Evolutionary conservation across 2,329 filamentous ascomycete species (phyloP), one percentile per base, ranked within the genome.

Genomic region (Colletotrichum caudatum): DNA sequence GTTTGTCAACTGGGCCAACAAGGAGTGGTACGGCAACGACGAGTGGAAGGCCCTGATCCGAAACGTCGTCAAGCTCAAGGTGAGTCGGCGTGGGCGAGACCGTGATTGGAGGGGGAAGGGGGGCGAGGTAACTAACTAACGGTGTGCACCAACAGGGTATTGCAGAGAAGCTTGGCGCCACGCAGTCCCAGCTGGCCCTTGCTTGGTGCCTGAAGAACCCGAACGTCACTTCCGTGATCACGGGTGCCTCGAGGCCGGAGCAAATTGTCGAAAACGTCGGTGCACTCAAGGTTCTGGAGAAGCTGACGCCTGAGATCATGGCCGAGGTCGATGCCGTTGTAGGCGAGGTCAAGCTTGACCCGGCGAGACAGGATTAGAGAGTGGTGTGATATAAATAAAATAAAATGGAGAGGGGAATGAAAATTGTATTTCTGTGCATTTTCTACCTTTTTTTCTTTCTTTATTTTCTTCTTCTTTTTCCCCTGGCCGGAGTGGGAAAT

Each of bases 111-210:
- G 29, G 29, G 26, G 26, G 3, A 29, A 29, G 26, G 26, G 50
- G 41, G 56, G 46, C 62, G 63, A 39, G 20, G 46, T 20, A n/a
- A 29, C 41, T 72, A 54, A 29, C 41, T 69, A 54, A 72, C 33
- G 29, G 60, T 39, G 23, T 16, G 18, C 69, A 67, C 66, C 76
- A 29, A 29, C 67, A 85, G 79, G 75, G 81, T 63, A 82, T 92
- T 56, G 89, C 90, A 0, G 87, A 91, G 69, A 85, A 84, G 73
- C 80, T 92, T 48, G 89, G 86, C 7, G 84, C 87, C 16, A 85
- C 83, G 60, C 84, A 88, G 57, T 81, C 82, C 6, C 83, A 86
- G 76, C 80, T 89, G 6, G 85, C 87, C 16, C 77, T 88, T 2
- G 86, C 87, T 0, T 88, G 87, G 87, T 82, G 83, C 61, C 76